Evolutionary conservation across 352 stramenopile genomes (phyloP).

Genomic region (Plasmopara viticola): DNA sequence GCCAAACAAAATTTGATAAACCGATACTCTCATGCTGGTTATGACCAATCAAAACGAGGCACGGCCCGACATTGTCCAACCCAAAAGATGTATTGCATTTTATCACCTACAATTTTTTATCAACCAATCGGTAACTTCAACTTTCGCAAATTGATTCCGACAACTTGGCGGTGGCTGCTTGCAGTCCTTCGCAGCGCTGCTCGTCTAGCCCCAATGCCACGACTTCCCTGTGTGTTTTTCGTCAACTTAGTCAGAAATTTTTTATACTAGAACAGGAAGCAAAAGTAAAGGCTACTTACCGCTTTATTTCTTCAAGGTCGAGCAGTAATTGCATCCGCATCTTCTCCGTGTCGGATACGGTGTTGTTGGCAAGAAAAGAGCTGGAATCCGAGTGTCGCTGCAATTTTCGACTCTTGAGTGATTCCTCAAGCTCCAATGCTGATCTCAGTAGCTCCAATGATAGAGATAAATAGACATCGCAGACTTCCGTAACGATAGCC

Average conservation of each 20-base stretch:
- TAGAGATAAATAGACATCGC: conserved; percentile 50
- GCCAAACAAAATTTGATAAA: conserved; percentile 6
- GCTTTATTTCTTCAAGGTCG: conserved; percentile 65
- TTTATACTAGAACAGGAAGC: too few relatives aligned
- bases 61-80: too few relatives aligned
- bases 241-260: too few relatives aligned
- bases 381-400: conserved; percentile 43
- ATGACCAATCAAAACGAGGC: too few relatives aligned
- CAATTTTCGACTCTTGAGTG: conserved; percentile 82
- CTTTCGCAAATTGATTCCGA: conserved; percentile 20
- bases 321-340: conserved; percentile 78
- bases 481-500: conserved; percentile 52
- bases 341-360: conserved; percentile 77
- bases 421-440: conserved; percentile 76
- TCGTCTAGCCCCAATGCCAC: conserved; percentile 39
- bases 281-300: conserved; percentile 29
- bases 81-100: too few relatives aligned
- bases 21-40: too few relatives aligned
- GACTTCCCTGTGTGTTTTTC: too few relatives aligned
- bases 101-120: too few relatives aligned
- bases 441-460: conserved; percentile 74
- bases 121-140: too few relatives aligned
- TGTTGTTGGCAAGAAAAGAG: conserved; percentile 12
- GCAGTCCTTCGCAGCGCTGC: conserved; percentile 24
- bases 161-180: conserved; percentile 22